Evolutionary conservation across 2,329 filamentous ascomycete species (phyloP), one percentile per base, ranked within the genome.

Genomic region (Xylaria sp.): DNA sequence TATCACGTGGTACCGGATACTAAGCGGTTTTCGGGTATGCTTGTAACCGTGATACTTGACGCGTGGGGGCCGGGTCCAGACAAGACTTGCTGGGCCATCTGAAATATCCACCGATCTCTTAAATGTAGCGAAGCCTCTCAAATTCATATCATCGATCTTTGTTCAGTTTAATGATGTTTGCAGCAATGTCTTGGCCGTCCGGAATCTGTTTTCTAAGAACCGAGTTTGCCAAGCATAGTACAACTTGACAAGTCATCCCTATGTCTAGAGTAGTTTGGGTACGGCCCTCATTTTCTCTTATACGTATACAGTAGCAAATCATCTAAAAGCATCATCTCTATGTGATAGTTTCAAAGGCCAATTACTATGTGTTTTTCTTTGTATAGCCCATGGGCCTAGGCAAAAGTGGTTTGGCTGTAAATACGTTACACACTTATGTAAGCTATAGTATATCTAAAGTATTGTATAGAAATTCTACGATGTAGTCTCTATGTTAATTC

Each of bases 41-140:
- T 31, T 42, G 33, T 20, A 57, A 31, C 39, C 59, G 39, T 31
- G 39, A 62, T 9, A 20, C 25, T n/a, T 51, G 44, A 57, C 33
- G 42, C 44, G n/a, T 63, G 44, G 44, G 45, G 25, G 42, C 53
- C 51, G 51, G 29, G 25, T 56, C 49, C 51, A 42, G 13, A 50
- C 22, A 17, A 42, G 31, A 47, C 33, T 20, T 17, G 44, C 36
- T 44, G 22, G 22, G n/a, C 13, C 39, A 42, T 55, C 59, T 20
- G 50, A 39, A 42, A 39, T 36, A 53, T 49, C 7, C 15, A n/a
- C 59, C 31, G 20, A 49, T 20, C 49, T 4, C 15, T 49, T 15
- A 39, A 44, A 42, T 33, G 50, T 20, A 11, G 25, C 36, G 15
- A 39, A 22, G 15, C 22, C 15, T 5, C 22, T 4, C 33, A 15